Percentiles rank a stretch among this genome's conserved stretches.
Conservation (phyloP, 768 basidiomycete species). For the Trametes villosa region DNA sequence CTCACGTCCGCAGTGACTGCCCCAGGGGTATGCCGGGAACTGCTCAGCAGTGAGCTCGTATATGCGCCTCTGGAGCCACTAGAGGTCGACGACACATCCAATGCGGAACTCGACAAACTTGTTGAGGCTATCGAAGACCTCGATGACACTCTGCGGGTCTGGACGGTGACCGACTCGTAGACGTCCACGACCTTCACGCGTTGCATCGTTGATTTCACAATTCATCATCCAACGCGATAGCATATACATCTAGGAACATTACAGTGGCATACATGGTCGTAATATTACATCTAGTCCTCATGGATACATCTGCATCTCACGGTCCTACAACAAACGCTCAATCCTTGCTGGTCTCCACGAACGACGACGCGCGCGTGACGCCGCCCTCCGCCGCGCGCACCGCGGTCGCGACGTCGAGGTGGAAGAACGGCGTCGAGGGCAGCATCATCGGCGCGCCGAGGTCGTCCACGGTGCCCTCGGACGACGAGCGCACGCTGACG, state of each 20-base stretch:
- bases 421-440: conserved; percentile 81
- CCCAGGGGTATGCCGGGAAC: conserved; percentile 38
- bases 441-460: conserved; percentile 42
- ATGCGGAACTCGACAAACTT: conserved; percentile 45
- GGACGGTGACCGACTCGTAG: conserved; percentile 51
- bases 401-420: conserved; percentile 51
- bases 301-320: not conserved
- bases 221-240: not conserved
- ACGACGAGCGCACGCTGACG: conserved; percentile 16
- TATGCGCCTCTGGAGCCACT: conserved; percentile 55
- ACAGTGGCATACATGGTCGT: conserved; percentile 16
- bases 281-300: conserved; percentile 10
- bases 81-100: conserved; percentile 45
- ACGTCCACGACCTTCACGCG: not conserved
- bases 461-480: conserved; percentile 14
- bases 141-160: conserved; percentile 63
- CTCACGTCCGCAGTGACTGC: conserved; percentile 43
- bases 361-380: conserved; percentile 13
- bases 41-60: conserved; percentile 54
- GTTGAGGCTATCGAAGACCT: conserved; percentile 58
- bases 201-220: not conserved
- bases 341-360: conserved; percentile 1
- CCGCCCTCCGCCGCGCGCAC: conserved; percentile 36
- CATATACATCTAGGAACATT: conserved; percentile 2
- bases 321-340: not conserved